phyloP scores from a whole-genome alignment of 2,329 filamentous ascomycete species.

The Colletotrichum sublineola region DNA sequence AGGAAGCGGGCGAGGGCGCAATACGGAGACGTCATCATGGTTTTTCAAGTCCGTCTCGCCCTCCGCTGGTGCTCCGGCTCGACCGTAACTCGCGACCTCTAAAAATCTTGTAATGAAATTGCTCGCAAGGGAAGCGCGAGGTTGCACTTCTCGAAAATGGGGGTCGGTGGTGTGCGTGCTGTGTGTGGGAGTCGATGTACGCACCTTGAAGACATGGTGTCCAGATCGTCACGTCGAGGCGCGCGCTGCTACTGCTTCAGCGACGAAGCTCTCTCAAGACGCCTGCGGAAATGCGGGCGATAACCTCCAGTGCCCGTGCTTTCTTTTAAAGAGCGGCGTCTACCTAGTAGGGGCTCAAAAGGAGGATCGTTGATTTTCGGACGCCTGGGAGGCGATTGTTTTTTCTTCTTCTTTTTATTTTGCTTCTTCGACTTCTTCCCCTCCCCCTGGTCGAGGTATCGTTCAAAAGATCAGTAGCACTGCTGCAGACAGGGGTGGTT shows the following conservation, averaged over 20 bases:
- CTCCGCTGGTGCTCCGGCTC: not conserved
- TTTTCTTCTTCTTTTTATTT: not conserved
- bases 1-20: not conserved
- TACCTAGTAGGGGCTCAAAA: constrained; percentile 7
- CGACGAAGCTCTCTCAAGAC: not conserved
- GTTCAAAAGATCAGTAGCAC: constrained; percentile 6
- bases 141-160: not conserved
- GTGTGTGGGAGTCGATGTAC: constrained; percentile 7
- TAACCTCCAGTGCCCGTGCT: not conserved
- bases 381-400: not conserved
- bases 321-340: not conserved
- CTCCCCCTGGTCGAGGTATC: constrained; percentile 13
- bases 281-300: not conserved
- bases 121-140: not conserved
- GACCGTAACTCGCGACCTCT: not conserved
- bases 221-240: constrained; percentile 15
- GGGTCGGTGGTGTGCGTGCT: not conserved
- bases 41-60: not conserved
- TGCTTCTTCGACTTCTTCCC: not conserved
- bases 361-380: not conserved
- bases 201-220: constrained; percentile 42
- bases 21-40: not conserved
- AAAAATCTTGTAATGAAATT: not conserved
- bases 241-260: constrained; percentile 6
- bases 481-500: constrained; percentile 20